phyloP scores from a whole-genome alignment of 2,329 filamentous ascomycete species.

The Leptographium lundbergii region DNA sequence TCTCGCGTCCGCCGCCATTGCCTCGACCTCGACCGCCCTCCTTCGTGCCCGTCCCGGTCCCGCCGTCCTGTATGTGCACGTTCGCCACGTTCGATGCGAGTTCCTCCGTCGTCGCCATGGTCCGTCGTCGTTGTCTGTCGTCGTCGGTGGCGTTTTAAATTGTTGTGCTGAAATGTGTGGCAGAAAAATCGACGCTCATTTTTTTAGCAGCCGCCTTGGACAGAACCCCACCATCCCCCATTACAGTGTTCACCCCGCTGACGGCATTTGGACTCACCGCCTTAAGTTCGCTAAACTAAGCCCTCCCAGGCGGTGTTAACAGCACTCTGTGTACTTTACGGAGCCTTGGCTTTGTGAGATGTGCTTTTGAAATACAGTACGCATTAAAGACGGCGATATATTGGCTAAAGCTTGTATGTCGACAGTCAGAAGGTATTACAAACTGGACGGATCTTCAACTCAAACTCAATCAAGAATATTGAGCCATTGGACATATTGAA shows the following conservation, averaged over 20 bases:
- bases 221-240: not conserved
- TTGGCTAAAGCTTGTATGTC: no score
- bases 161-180: not conserved
- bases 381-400: no score
- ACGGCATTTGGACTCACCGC: not conserved
- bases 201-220: not conserved
- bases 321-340: not conserved
- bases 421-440: no score
- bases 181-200: not conserved
- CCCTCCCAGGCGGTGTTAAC: no score
- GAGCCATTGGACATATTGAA: no score
- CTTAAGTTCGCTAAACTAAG: not conserved
- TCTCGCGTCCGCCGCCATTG: slow-evolving; percentile 42
- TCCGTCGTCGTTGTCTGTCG: not conserved
- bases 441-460: no score
- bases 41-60: slow-evolving; percentile 7
- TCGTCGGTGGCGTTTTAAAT: not conserved
- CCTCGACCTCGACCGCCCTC: slow-evolving; percentile 1
- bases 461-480: no score
- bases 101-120: slow-evolving; percentile 6
- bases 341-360: no score
- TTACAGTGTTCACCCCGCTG: not conserved
- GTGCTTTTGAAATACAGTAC: no score
- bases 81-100: slow-evolving; percentile 6
- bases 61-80: slow-evolving; percentile 10